These are phyloP conservation scores for Colletotrichum coccodes DNA, from an alignment of 2,329 filamentous ascomycete species.

Conservation along the genomic window DNA sequence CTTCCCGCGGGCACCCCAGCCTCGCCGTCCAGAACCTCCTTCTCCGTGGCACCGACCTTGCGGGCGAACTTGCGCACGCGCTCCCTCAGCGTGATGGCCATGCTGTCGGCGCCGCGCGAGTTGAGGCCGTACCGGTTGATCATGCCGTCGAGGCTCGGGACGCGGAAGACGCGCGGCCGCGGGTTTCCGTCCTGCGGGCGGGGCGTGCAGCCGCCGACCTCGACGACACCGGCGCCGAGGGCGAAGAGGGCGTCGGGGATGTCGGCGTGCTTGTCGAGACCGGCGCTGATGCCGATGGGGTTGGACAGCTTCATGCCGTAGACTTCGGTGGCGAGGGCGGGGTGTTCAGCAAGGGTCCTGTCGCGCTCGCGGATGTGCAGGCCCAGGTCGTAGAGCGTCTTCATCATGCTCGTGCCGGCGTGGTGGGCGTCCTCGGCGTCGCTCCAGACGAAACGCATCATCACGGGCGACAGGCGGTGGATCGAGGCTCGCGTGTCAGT, in stretches of 20 bases:
- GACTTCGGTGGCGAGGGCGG: slow-evolving; percentile 58
- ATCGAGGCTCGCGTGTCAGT: slow-evolving; percentile 79
- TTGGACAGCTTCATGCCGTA: slow-evolving; percentile 84
- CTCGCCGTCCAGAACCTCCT: slow-evolving; percentile 79
- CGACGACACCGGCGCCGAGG: slow-evolving; percentile 86
- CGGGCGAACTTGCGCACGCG: slow-evolving; percentile 83
- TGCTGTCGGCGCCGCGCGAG: slow-evolving; percentile 86
- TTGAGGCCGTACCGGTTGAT: slow-evolving; percentile 98
- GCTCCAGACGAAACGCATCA: slow-evolving; percentile 72
- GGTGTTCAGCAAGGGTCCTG: slow-evolving; percentile 40
- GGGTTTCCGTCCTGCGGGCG: slow-evolving; percentile 89
- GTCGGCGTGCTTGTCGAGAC: slow-evolving; percentile 93
- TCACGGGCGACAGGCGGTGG: slow-evolving; percentile 73
- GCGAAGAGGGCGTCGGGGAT: slow-evolving; percentile 87
- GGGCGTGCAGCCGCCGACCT: slow-evolving; percentile 91
- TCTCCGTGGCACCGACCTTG: slow-evolving; percentile 75
- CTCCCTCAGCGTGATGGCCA: slow-evolving; percentile 82
- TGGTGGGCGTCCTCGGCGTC: slow-evolving; percentile 96
- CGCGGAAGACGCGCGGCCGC: slow-evolving; percentile 86
- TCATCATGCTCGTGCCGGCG: slow-evolving; percentile 76
- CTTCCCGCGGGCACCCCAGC: slow-evolving; percentile 86
- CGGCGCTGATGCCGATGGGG: slow-evolving; percentile 93
- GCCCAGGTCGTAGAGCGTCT: slow-evolving; percentile 76
- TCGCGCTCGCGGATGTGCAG: slow-evolving; percentile 86
- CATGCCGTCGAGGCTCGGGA: slow-evolving; percentile 84